Evolutionary conservation across 2,329 filamentous ascomycete genomes (phyloP).

Genomic region (Penicillium sp.): DNA sequence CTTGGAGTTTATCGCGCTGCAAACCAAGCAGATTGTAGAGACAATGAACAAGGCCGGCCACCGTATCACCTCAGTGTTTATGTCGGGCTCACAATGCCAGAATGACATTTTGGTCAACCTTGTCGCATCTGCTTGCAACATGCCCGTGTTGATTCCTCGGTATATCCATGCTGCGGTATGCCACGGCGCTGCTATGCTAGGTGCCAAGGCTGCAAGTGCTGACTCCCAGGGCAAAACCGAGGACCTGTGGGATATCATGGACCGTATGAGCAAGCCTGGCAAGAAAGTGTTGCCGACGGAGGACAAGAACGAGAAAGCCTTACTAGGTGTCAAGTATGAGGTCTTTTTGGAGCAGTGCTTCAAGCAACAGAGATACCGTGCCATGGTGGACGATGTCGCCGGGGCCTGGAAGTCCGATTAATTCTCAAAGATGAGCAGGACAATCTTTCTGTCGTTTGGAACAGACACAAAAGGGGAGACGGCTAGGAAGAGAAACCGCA

Average conservation of each 20-base stretch:
- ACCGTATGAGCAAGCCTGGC: constrained; percentile 92
- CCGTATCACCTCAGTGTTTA: constrained; percentile 88
- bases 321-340: constrained; percentile 86
- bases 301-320: constrained; percentile 70
- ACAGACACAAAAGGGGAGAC: too few relatives aligned
- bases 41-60: constrained; percentile 91
- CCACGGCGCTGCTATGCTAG: constrained; percentile 97
- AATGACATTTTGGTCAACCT: constrained; percentile 90
- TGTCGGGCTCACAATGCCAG: constrained; percentile 97
- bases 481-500: background rate
- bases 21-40: constrained; percentile 90
- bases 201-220: constrained; percentile 90
- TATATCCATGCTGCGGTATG: constrained; percentile 96
- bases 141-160: constrained; percentile 89
- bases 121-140: constrained; percentile 83
- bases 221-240: constrained; percentile 76
- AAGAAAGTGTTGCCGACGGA: constrained; percentile 74
- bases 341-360: constrained; percentile 93
- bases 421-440: background rate
- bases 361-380: constrained; percentile 79
- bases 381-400: constrained; percentile 67
- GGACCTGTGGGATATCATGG: constrained; percentile 94
- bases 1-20: constrained; percentile 95
- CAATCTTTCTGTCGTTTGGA: too few relatives aligned
- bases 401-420: constrained; percentile 41